Percentiles rank a stretch among this genome's conserved stretches.
Conservation (phyloP, 805 yeast genomes). For the Maudiozyma serrabonitensis region DNA sequence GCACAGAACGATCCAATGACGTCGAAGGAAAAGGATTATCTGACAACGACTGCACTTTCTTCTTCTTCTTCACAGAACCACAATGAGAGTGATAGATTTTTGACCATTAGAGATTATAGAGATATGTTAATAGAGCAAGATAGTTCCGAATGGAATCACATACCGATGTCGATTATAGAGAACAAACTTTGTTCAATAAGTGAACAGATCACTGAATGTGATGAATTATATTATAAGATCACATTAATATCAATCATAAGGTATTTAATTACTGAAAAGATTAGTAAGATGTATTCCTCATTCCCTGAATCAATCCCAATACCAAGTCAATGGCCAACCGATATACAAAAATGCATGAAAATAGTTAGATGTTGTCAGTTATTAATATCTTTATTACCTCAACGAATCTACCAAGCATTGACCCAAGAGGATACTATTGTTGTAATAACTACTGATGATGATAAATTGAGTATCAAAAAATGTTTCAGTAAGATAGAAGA, state of each 20-base stretch:
- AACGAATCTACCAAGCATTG: conserved; percentile 29
- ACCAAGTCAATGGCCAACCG: conserved; percentile 23
- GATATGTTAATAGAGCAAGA: conserved; percentile 26
- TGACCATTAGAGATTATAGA: conserved; percentile 24
- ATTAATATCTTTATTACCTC: conserved; percentile 40
- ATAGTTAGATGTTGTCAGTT: conserved; percentile 30
- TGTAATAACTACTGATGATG: not conserved
- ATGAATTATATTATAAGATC: conserved; percentile 37
- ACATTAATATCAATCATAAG: conserved; percentile 31
- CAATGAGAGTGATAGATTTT: conserved; percentile 12
- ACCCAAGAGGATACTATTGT: conserved; percentile 9
- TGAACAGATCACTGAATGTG: conserved; percentile 36
- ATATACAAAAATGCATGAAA: conserved; percentile 31
- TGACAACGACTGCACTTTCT: not conserved
- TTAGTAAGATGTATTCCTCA: conserved; percentile 26
- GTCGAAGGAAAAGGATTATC: conserved; percentile 17
- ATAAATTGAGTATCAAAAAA: conserved; percentile 19
- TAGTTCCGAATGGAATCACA: conserved; percentile 17
- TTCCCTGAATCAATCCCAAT: conserved; percentile 33
- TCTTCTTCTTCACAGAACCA: too few relatives aligned
- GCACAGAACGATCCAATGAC: conserved; percentile 2
- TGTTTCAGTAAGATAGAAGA: conserved; percentile 27
- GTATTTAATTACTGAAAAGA: conserved; percentile 32
- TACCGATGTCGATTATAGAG: conserved; percentile 14
- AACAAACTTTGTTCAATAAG: conserved; percentile 28